These are phyloP conservation scores for Arthrobotrys conoides DNA, from an alignment of 2,329 filamentous ascomycete species.

Conservation along the genomic window DNA sequence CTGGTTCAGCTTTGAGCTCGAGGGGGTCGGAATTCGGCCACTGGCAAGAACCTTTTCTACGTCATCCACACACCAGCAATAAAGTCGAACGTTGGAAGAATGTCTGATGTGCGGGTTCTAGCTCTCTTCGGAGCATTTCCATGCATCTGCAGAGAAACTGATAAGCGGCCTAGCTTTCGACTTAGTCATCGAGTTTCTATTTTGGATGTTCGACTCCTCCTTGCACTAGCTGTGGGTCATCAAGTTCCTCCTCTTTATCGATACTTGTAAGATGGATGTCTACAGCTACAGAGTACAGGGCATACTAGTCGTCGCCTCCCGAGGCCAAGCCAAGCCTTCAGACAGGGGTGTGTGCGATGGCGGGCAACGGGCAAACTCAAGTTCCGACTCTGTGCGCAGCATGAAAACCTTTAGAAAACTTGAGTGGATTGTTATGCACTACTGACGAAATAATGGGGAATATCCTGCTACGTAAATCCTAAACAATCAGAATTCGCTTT, in stretches of 20 bases:
- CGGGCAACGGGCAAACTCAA: slow-evolving; percentile 55
- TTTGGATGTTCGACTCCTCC: slow-evolving; percentile 3
- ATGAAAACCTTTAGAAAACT: slow-evolving; percentile 1
- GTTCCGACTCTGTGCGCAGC: slow-evolving; percentile 49
- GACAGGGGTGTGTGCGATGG: slow-evolving; percentile 13
- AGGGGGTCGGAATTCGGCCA: slow-evolving; percentile 6
- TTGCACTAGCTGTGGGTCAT: background rate
- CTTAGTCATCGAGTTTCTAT: slow-evolving; percentile 45
- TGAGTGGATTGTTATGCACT: background rate
- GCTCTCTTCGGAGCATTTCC: slow-evolving; percentile 21
- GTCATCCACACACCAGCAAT: slow-evolving; percentile 10
- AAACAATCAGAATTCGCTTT: background rate
- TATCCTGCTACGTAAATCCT: background rate
- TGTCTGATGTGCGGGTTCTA: slow-evolving; percentile 41
- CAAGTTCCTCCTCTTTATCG: background rate
- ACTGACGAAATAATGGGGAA: background rate
- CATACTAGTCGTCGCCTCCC: background rate
- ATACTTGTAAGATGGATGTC: slow-evolving; percentile 8
- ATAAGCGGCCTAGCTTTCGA: slow-evolving; percentile 10
- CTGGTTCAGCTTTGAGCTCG: slow-evolving; percentile 15
- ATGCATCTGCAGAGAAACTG: slow-evolving; percentile 16
- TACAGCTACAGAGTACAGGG: background rate
- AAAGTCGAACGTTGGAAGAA: slow-evolving; percentile 6
- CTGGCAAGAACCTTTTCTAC: background rate
- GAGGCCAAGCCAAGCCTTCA: slow-evolving; percentile 2